Conservation (phyloP, 73 alveolate species). For the Symbiodinium natans region DNA sequence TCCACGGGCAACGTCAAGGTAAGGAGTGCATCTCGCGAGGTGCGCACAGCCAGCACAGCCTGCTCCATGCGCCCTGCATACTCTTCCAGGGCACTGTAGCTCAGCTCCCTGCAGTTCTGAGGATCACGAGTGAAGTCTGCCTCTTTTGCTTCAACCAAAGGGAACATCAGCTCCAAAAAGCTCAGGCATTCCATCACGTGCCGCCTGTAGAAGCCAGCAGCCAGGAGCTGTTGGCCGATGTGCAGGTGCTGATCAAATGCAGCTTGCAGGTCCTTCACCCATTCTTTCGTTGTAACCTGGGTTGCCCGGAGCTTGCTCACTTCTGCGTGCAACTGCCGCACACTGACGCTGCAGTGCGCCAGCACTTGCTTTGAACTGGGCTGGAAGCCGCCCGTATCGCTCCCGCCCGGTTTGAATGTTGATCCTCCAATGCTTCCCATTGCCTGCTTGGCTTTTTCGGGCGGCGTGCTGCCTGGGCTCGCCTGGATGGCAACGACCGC, state of each 20-base stretch:
- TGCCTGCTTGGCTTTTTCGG: neutral
- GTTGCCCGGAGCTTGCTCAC: constrained; percentile 13
- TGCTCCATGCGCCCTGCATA: constrained; percentile 33
- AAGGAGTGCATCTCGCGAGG: constrained; percentile 42
- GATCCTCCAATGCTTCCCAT: constrained; percentile 77
- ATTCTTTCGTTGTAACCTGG: constrained; percentile 36
- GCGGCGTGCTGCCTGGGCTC: neutral
- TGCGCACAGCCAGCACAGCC: constrained; percentile 11
- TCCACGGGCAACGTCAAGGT: constrained; percentile 55
- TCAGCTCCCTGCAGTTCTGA: constrained; percentile 34
- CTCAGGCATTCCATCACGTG: constrained; percentile 43
- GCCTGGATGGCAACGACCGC: neutral
- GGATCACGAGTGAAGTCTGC: constrained; percentile 41
- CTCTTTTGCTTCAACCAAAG: constrained; percentile 21
- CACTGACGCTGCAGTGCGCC: constrained; percentile 54
- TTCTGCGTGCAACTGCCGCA: constrained; percentile 70
- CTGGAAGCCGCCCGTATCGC: neutral
- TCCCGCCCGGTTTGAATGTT: constrained; percentile 35
- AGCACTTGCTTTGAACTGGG: constrained; percentile 61
- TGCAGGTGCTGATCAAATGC: constrained; percentile 67
- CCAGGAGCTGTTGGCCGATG: constrained; percentile 49
- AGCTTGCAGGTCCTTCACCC: constrained; percentile 65
- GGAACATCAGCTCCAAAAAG: constrained; percentile 67
- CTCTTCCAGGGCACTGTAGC: constrained; percentile 46
- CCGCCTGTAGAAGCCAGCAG: constrained; percentile 55